Conservation (phyloP, 2,329 filamentous ascomycete genomes). For the Fusarium equiseti region DNA sequence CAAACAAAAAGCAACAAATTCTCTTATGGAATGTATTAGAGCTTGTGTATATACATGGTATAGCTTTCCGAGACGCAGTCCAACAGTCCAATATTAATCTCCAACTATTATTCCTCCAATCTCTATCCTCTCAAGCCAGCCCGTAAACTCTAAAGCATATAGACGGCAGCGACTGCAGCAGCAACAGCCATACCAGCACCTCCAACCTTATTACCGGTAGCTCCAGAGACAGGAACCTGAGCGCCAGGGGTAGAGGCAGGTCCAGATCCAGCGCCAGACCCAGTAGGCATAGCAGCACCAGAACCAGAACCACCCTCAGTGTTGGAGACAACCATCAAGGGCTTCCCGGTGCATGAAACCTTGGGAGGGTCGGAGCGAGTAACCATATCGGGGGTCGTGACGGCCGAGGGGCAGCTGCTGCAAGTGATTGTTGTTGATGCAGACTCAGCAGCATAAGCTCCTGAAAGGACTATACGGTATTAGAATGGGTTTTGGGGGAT, state of each 20-base stretch:
- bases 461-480: conserved; percentile 22
- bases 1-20: too few relatives aligned
- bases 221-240: conserved; percentile 23
- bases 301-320: conserved; percentile 5
- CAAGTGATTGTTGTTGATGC: conserved; percentile 35
- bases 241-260: conserved; percentile 18
- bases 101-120: neutral
- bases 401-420: conserved; percentile 20
- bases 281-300: conserved; percentile 29
- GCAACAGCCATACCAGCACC: neutral
- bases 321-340: conserved; percentile 21
- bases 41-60: neutral
- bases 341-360: conserved; percentile 24
- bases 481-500: neutral
- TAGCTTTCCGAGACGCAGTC: neutral
- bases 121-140: neutral
- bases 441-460: conserved; percentile 29
- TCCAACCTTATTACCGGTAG: conserved; percentile 16
- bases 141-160: conserved; percentile 2
- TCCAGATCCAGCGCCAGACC: conserved; percentile 1
- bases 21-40: neutral
- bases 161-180: conserved; percentile 11
- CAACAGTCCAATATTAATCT: conserved; percentile 12
- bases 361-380: conserved; percentile 30
- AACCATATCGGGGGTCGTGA: conserved; percentile 22